Conservation (phyloP, 805 yeast genomes). For the Jamesozyma gamospora region DNA sequence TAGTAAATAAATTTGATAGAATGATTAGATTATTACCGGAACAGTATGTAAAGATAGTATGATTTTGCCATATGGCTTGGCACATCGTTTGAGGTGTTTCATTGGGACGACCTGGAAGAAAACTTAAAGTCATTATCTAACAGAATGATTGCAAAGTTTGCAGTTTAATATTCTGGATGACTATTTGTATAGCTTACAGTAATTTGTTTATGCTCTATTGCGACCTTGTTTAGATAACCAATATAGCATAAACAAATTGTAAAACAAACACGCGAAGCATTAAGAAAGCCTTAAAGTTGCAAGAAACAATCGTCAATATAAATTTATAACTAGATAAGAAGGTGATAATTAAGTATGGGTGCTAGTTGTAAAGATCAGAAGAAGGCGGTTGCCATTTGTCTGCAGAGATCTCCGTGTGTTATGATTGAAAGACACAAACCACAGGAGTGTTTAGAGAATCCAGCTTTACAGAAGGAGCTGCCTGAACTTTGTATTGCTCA, state of each 20-base stretch:
- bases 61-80: constrained; percentile 56
- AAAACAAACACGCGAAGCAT: no score
- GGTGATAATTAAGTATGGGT: constrained; percentile 32
- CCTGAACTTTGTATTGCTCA: constrained; percentile 86
- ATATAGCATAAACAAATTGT: no score
- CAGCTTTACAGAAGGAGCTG: constrained; percentile 60
- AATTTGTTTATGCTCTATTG: no score
- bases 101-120: constrained; percentile 83
- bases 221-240: no score
- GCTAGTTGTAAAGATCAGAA: constrained; percentile 90
- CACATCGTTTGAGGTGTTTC: constrained; percentile 43
- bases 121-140: constrained; percentile 45
- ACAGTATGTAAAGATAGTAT: constrained; percentile 60
- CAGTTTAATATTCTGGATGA: no score
- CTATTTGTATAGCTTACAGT: no score
- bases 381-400: constrained; percentile 89
- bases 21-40: constrained; percentile 83
- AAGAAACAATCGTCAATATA: no score
- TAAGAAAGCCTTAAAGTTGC: no score
- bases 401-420: constrained; percentile 95
- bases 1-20: constrained; percentile 38
- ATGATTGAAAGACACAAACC: constrained; percentile 84
- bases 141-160: no score
- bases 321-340: no score
- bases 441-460: constrained; percentile 73